Conservation (phyloP, 148 eudicot species). For the Agrostemma githago region DNA sequence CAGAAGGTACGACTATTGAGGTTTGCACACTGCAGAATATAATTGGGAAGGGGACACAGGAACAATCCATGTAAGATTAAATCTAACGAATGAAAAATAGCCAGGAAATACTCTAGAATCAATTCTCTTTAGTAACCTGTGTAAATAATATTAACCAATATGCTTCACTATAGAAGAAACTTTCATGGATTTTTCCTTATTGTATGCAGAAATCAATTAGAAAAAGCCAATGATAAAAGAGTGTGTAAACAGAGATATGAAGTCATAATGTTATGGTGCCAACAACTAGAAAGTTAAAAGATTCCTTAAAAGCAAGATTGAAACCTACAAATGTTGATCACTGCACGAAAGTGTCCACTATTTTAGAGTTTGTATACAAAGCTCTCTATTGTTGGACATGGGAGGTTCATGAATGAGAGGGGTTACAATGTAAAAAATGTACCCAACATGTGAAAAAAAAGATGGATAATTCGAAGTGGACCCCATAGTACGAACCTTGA, state of each 20-base stretch:
- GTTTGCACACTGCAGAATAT: conserved; percentile 7
- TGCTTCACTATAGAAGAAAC: neutral
- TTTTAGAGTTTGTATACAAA: too few species aligned
- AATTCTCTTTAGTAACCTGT: neutral
- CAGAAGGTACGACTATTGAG: conserved; percentile 1
- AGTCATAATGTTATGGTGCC: neutral
- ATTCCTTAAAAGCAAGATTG: neutral
- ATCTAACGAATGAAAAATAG: neutral
- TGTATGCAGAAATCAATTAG: neutral
- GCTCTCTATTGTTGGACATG: too few species aligned
- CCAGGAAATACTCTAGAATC: neutral
- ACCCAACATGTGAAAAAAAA: too few species aligned
- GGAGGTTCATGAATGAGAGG: too few species aligned
- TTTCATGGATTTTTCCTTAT: neutral
- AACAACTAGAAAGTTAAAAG: neutral
- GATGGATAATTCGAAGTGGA: too few species aligned
- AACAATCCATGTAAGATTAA: neutral
- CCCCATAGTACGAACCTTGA: too few species aligned
- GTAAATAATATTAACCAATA: neutral
- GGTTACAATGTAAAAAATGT: too few species aligned
- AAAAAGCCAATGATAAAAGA: neutral
- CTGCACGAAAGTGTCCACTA: too few species aligned
- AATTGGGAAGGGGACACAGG: neutral
- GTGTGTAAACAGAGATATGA: neutral
- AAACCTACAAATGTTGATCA: neutral